These are phyloP conservation scores for Trichoderma breve DNA, from an alignment of 2,329 filamentous ascomycete species.

Conservation along the genomic window DNA sequence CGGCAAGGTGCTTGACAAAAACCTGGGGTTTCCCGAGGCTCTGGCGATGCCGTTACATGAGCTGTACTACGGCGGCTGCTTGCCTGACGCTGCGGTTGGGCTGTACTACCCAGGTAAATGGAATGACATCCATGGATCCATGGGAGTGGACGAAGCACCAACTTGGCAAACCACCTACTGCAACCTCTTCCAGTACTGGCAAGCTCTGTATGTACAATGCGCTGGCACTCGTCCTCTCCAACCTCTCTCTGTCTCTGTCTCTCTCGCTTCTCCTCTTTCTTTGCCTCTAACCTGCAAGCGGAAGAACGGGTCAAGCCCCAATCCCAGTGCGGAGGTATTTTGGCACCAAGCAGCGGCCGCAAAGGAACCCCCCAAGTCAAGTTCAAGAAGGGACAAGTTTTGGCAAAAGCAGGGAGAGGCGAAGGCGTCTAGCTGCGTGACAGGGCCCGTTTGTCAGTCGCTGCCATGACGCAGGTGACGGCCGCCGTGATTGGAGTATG, in stretches of 20 bases:
- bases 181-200: background rate
- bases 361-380: background rate
- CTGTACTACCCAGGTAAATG: background rate
- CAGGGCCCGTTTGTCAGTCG: background rate
- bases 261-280: background rate
- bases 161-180: background rate
- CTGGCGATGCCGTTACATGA: background rate
- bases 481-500: slow-evolving; percentile 3
- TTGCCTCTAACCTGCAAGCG: slow-evolving; percentile 6
- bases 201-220: slow-evolving; percentile 4
- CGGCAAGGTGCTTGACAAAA: background rate
- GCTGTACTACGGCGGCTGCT: background rate
- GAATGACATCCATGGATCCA: background rate
- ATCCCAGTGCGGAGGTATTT: background rate
- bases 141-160: background rate
- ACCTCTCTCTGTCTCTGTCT: background rate
- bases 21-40: background rate
- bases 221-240: background rate
- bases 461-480: background rate
- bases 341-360: background rate
- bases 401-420: background rate
- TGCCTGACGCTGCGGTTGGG: background rate
- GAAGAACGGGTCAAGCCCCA: background rate
- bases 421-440: background rate
- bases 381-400: background rate